Conservation (phyloP, 768 basidiomycete genomes). For the Suillus paluster region DNA sequence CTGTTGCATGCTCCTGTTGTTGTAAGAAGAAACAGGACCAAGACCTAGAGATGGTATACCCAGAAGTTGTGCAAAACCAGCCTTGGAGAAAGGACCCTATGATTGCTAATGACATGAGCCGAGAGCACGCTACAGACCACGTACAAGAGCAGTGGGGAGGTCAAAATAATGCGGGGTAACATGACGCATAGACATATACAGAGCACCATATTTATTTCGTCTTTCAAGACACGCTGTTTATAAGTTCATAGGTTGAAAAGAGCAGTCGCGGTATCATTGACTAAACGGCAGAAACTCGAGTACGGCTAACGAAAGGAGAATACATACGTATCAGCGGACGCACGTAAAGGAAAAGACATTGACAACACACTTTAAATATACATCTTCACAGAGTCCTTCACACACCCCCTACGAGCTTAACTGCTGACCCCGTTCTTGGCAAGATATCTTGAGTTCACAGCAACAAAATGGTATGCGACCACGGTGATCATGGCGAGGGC, state of each 20-base stretch:
- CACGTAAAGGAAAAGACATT: neutral
- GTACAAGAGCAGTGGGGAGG: neutral
- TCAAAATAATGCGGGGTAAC: neutral
- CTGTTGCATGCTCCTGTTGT: slow-evolving; percentile 19
- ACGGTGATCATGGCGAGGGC: slow-evolving; percentile 86
- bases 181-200: neutral
- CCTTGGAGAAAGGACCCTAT: slow-evolving; percentile 17
- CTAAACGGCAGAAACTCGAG: neutral
- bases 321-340: neutral
- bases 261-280: neutral
- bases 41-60: neutral
- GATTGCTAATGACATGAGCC: slow-evolving; percentile 5
- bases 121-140: neutral
- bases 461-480: slow-evolving; percentile 88
- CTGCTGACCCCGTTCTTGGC: slow-evolving; percentile 28
- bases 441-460: slow-evolving; percentile 72
- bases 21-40: slow-evolving; percentile 15
- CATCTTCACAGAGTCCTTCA: neutral
- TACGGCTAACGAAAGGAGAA: neutral
- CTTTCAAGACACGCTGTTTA: neutral
- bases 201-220: neutral
- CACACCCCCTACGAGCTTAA: neutral
- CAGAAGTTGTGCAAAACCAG: slow-evolving; percentile 21
- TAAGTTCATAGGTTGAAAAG: neutral
- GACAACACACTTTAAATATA: neutral